Evolutionary conservation across 2,329 filamentous ascomycete species (phyloP).

Genomic region (Neonectria ditissima): DNA sequence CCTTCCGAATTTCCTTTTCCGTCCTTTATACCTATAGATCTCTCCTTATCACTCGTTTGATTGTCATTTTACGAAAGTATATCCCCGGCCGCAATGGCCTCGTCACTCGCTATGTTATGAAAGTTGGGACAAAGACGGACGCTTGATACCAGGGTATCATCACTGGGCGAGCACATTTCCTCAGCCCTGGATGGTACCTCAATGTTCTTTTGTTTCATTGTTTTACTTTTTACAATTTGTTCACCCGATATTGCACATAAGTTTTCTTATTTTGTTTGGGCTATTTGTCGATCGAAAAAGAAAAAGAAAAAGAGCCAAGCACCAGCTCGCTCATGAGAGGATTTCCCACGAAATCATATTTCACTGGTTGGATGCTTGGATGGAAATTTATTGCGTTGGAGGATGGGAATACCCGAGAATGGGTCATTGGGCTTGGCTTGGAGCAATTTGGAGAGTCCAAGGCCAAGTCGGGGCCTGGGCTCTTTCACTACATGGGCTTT

Average conservation of each 20-base stretch:
- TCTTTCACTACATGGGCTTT: slow-evolving; percentile 28
- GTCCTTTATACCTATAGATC: slow-evolving; percentile 32
- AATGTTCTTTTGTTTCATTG: slow-evolving; percentile 36
- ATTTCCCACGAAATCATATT: slow-evolving; percentile 23
- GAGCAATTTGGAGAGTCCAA: slow-evolving; percentile 13
- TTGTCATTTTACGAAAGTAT: slow-evolving; percentile 41
- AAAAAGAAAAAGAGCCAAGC: slow-evolving; percentile 29
- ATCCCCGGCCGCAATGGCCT: slow-evolving; percentile 40
- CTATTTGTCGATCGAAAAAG: slow-evolving; percentile 29
- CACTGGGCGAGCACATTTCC: slow-evolving; percentile 24
- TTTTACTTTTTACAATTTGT: slow-evolving; percentile 22
- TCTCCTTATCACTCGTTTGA: slow-evolving; percentile 29
- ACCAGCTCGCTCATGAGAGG: slow-evolving; percentile 14
- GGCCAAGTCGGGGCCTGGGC: slow-evolving; percentile 16
- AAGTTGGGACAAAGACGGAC: slow-evolving; percentile 40
- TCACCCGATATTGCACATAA: slow-evolving; percentile 20
- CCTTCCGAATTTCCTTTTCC: slow-evolving; percentile 30
- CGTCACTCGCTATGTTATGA: slow-evolving; percentile 45
- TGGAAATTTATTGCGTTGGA: slow-evolving; percentile 12
- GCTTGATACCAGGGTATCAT: slow-evolving; percentile 43
- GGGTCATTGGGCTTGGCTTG: slow-evolving; percentile 6
- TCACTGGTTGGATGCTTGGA: slow-evolving; percentile 11
- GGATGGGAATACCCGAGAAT: slow-evolving; percentile 9
- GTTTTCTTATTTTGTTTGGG: slow-evolving; percentile 17
- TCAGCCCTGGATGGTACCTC: slow-evolving; percentile 27